Evolutionary conservation across 495 filamentous ascomycete species (phyloP).

Genomic region (Daldinia decipiens): DNA sequence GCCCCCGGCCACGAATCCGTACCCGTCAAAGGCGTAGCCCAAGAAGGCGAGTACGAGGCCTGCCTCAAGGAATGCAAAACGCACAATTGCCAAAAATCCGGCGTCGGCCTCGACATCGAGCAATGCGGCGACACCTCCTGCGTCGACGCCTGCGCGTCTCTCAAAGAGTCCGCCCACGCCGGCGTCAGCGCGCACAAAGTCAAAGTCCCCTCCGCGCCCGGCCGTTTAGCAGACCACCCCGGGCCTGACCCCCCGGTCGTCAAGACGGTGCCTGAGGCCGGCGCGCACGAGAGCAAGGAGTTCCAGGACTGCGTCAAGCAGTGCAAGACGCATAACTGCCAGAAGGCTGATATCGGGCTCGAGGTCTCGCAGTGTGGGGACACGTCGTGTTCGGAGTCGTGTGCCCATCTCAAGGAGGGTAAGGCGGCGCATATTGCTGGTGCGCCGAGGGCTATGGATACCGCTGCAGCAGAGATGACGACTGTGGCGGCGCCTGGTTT

Average conservation of each 20-base stretch:
- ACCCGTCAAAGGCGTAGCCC: background rate
- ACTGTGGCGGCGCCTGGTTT: background rate
- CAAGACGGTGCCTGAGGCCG: conserved; percentile 3
- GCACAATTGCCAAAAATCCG: conserved; percentile 24
- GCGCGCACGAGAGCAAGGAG: conserved; percentile 15
- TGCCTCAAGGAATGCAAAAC: conserved; percentile 20
- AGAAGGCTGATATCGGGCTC: conserved; percentile 14
- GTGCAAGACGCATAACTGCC: conserved; percentile 37
- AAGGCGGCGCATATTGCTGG: background rate
- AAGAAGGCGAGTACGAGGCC: background rate
- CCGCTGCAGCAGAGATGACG: background rate
- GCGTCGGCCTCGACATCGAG: conserved; percentile 11
- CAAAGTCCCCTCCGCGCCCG: background rate
- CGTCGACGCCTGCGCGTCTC: background rate
- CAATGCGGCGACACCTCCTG: conserved; percentile 24
- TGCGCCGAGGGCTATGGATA: background rate
- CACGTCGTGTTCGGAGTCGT: conserved; percentile 10
- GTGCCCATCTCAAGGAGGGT: background rate
- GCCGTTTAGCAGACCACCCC: background rate
- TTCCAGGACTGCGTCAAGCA: conserved; percentile 23
- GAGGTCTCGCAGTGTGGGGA: conserved; percentile 29
- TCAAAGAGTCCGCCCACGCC: background rate
- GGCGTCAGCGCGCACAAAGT: background rate
- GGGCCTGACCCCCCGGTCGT: background rate
- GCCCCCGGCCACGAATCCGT: background rate